Percentiles rank a stretch among this genome's conserved stretches.
Evolutionary conservation across 768 basidiomycete genomes (phyloP).

Genomic region (Hygrophoropsis aurantiaca): DNA sequence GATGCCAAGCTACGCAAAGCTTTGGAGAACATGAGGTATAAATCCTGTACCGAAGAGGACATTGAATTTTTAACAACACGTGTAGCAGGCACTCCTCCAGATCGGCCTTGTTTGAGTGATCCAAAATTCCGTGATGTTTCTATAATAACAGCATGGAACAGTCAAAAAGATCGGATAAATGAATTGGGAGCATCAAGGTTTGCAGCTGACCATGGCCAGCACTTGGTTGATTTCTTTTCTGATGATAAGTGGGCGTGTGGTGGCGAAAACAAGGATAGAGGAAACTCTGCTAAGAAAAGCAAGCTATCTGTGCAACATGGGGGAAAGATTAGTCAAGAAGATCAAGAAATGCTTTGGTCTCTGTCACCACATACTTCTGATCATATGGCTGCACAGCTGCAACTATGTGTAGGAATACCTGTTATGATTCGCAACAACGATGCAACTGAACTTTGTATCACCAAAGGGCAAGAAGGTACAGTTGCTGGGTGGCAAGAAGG

Average conservation of each 20-base stretch:
- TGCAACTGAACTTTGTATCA: conserved; percentile 35
- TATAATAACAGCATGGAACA: conserved; percentile 38
- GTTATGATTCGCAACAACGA: conserved; percentile 33
- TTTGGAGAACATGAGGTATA: conserved; percentile 38
- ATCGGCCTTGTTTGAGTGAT: conserved; percentile 10
- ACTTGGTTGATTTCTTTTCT: conserved; percentile 27
- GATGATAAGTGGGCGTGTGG: conserved; percentile 11
- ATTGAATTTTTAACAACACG: conserved; percentile 28
- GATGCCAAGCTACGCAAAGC: conserved; percentile 30
- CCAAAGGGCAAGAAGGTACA: conserved; percentile 32
- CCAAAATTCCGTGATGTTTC: conserved; percentile 32
- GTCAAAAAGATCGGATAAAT: conserved; percentile 39
- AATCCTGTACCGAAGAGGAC: conserved; percentile 38
- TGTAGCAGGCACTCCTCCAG: conserved; percentile 19
- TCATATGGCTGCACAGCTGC: too few species aligned
- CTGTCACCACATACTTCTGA: too few species aligned
- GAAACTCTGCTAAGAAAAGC: too few species aligned
- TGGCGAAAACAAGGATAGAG: not conserved
- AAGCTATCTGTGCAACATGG: conserved; percentile 8
- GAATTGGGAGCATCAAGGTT: conserved; percentile 28
- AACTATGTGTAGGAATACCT: too few species aligned
- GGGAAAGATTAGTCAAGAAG: conserved; percentile 22
- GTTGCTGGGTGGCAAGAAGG: conserved; percentile 25
- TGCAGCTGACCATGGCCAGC: conserved; percentile 29
- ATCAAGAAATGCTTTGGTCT: too few species aligned